Evolutionary conservation across 345 rosid genomes (phyloP), one percentile per base, ranked within the genome.

Genomic region (Dovyalis caffra): DNA sequence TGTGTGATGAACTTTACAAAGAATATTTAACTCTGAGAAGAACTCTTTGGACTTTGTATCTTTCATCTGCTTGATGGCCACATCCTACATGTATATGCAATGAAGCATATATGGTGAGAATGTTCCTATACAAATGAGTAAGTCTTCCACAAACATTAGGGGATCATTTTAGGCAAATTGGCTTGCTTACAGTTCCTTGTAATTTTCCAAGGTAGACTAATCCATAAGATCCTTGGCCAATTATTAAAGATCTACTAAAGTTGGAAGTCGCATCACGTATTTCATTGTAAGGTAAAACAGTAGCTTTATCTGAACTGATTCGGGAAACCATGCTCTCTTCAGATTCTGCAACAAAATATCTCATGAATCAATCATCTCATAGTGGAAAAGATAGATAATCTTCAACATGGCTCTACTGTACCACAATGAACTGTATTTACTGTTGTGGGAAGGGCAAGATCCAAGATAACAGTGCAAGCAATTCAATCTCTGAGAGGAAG

Each of bases 31-130:
- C 71, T 85, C 87, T 0, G 82, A 53, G 23, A 79, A 57, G 64
- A 85, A 82, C 72, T 82, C 87, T 75, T 82, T 84, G 31, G 85
- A 79, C 25, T 73, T 82, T 21, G 77, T 66, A 66, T 71, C 75
- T 68, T 85, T 80, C 85, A 79, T 82, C 85, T 77, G 83, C 80
- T 85, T 85, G 76, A 85, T 78, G 45, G 85, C 87, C 71, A 75
- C 83, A 71, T 75, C 74, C 87, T 85, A 68, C 57, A 75, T 53
- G 23, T 49, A 63, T 26, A 38, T 34, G 33, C 21, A 31, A 56
- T 57, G 15, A 45, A 28, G 51, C 35, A 37, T 37, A 11, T 23
- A 61, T 58, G 62, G 37, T 6, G 38, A 31, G 53, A 37, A 26
- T 1, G 43, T 47, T 61, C 60, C 62, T 20, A 14, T 35, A 69